Evolutionary conservation across 2,329 filamentous ascomycete genomes (phyloP), one percentile per base, ranked within the genome.

Genomic region (Exutisphaerella laricina): DNA sequence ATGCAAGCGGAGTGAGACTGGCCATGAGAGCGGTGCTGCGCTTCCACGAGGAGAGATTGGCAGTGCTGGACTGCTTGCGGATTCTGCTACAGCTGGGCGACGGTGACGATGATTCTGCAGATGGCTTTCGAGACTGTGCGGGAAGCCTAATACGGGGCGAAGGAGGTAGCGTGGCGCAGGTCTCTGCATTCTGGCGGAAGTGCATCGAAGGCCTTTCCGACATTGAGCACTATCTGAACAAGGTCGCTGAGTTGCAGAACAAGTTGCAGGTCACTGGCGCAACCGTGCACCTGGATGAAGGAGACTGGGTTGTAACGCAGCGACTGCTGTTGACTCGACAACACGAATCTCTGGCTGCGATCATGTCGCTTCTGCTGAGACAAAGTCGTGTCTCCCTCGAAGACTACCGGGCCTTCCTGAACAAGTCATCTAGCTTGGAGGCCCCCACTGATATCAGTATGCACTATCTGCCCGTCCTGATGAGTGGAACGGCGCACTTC

Each of bases 11-110:
- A 48, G 79, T 86, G 17, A 75, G 86, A 3, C 74, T 86, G 46
- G 74, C 88, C 41, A 82, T 89, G 62, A 84, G 84, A 55, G 85
- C 85, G 46, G 78, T 96, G 51, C 85, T 97, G 58, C 80, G 82
- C 52, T 95, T 94, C 65, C 90, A 98, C 65, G 82, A 89, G 56
- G 81, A 86, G 54, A 81, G 90, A 51, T 84, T 85, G 58, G 88
- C 84, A 58, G 69, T 94, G 30, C 78, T 97, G 23, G 86, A 95
- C 62, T 88, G 84, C 57, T 71, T 96, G 57, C 83, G 89, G 40
- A 73, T 96, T 21, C 75, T 94, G 42, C 72, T 95, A 46, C 79
- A 85, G 57, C 72, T 86, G 40, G 75, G 80, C 9, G 72, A 80
- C 33, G 39, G 39, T 14, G 70, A 79, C 20, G 79, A 85, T 46